A percentile compares a stretch with the other conserved stretches of the same genome.
phyloP scores from a whole-genome alignment of 805 yeast genomes.

The Candida namnaoensis region DNA sequence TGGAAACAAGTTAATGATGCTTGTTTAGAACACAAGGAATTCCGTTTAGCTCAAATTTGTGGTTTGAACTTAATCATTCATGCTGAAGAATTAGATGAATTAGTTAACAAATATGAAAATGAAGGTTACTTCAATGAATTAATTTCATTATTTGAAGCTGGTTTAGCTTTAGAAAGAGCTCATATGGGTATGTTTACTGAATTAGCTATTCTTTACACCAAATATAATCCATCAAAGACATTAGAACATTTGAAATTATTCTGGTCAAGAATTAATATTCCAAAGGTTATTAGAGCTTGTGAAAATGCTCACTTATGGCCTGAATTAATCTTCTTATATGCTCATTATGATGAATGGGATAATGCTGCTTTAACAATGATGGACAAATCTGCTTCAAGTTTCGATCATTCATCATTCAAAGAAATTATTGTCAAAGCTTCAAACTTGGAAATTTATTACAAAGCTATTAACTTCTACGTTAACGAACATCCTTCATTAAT shows the following conservation, averaged over 20 bases:
- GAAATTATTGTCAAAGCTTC: slow-evolving; percentile 92
- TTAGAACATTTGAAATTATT: slow-evolving; percentile 95
- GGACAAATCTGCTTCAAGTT: slow-evolving; percentile 86
- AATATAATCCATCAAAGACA: slow-evolving; percentile 81
- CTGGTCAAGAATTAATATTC: slow-evolving; percentile 98
- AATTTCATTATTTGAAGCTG: slow-evolving; percentile 89
- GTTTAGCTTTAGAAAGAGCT: slow-evolving; percentile 94
- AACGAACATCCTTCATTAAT: slow-evolving; percentile 86
- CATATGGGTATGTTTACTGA: slow-evolving; percentile 99
- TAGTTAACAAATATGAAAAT: slow-evolving; percentile 79
- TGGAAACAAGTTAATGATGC: slow-evolving; percentile 98
- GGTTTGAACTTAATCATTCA: slow-evolving; percentile 95
- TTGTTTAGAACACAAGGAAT: slow-evolving; percentile 90
- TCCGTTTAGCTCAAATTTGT: slow-evolving; percentile 96
- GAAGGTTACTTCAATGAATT: slow-evolving; percentile 90
- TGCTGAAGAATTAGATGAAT: slow-evolving; percentile 91
- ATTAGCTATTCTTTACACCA: slow-evolving; percentile 82
- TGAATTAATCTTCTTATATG: slow-evolving; percentile 89
- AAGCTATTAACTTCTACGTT: slow-evolving; percentile 92
- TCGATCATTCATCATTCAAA: slow-evolving; percentile 90
- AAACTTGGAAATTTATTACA: slow-evolving; percentile 92
- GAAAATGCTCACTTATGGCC: slow-evolving; percentile 95
- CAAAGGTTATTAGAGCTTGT: slow-evolving; percentile 91
- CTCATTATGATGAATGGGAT: slow-evolving; percentile 99
- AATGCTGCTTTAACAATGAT: slow-evolving; percentile 96